Evolutionary conservation across 371 early-diverging fungal genomes (phyloP), one percentile per base, ranked within the genome.

Genomic region (Mucor ambiguus): DNA sequence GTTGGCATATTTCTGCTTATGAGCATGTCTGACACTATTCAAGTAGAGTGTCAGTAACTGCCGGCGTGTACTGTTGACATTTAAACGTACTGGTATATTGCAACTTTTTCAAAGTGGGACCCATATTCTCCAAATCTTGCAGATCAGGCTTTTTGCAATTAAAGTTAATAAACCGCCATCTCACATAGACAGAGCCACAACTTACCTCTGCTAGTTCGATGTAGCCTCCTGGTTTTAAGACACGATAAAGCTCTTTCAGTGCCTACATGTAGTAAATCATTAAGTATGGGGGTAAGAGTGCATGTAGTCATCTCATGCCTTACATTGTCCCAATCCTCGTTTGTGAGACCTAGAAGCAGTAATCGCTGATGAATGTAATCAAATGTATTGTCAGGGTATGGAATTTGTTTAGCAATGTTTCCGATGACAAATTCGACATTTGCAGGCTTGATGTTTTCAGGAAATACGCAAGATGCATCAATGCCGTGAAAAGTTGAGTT

Each of bases 321-420:
- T 74, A 70, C 78, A 24, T 67, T 66, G 41, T 60, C 58, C 76
- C 78, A 80, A 43, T 75, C 66, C 5, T 54, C 32, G 22, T 63
- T n/a, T 0, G 68, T 71, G 9, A 80, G 65, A 9, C 74, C 76
- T 14, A 77, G 56, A 32, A 74, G 49, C 24, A 77, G 68, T 28
- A 80, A 52, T 56, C 85, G 77, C 63, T 86, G 82, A 66, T 85
- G 80, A 46, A 88, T 73, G 63, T 78, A 86, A 57, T 85, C 87
- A 71, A 86, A 83, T 44, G 75, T 61, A 55, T 85, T 75, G 59
- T 84, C 82, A 2, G 83, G 80, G 65, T 80, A 86, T 14, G 86
- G 84, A n/a, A 85, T 58, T 4, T 76, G 66, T 20, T 86, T 78
- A 9, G 80, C 70, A 46, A 88, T 77, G 60, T 88, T 88, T 57